phyloP scores from a whole-genome alignment of 306 rosid genomes.

The Alnus glutinosa region DNA sequence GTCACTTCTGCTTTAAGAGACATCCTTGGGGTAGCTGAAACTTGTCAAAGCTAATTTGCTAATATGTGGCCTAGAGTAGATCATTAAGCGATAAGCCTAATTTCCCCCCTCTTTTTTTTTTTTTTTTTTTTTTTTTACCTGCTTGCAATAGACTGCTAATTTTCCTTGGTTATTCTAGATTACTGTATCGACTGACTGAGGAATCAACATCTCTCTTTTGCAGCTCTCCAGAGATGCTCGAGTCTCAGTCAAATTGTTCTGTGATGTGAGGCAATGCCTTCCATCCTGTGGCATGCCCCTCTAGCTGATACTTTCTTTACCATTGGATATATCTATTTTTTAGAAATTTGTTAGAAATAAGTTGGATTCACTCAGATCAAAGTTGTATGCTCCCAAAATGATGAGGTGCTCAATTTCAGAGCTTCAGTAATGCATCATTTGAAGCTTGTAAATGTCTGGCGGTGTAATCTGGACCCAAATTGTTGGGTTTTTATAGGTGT shows the following conservation, averaged over 20 bases:
- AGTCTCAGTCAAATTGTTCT: slow-evolving; percentile 69
- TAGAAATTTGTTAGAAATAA: slow-evolving; percentile 25
- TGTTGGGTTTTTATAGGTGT: background rate
- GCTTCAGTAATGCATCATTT: slow-evolving; percentile 5
- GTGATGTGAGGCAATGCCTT: slow-evolving; percentile 61
- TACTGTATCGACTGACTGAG: slow-evolving; percentile 19
- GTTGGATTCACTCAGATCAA: background rate
- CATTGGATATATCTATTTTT: background rate
- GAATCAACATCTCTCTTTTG: slow-evolving; percentile 25
- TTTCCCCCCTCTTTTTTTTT: background rate
- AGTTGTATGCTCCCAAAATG: background rate
- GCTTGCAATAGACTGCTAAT: background rate
- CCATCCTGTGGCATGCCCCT: slow-evolving; percentile 12
- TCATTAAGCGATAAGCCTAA: background rate
- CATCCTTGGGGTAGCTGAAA: background rate
- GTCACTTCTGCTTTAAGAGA: too few relatives aligned
- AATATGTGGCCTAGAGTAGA: background rate
- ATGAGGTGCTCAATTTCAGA: slow-evolving; percentile 10
- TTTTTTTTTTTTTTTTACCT: background rate
- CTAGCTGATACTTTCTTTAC: slow-evolving; percentile 11
- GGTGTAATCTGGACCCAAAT: background rate
- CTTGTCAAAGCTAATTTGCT: background rate
- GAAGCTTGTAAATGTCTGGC: slow-evolving; percentile 13
- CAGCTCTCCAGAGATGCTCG: slow-evolving; percentile 92
- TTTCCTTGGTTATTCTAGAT: background rate